Percentiles rank a stretch among this genome's conserved stretches.
phyloP scores from a whole-genome alignment of 495 filamentous ascomycete genomes.

The Ascodesmis nigricans region DNA sequence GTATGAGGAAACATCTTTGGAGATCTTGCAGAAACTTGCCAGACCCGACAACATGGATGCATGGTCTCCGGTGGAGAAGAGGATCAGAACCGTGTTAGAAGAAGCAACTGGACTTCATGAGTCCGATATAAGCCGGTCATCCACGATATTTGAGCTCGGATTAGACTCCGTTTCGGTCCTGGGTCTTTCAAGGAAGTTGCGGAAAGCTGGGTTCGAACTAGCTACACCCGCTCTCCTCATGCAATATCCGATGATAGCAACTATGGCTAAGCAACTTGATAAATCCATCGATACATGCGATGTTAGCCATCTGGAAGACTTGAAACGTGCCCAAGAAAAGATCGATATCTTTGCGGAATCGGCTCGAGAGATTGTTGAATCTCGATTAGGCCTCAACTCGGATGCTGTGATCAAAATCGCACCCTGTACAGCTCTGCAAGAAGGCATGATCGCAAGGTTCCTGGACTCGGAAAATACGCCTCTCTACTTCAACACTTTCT shows the following conservation, averaged over 20 bases:
- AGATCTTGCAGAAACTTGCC: conserved; percentile 34
- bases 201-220: conserved; percentile 26
- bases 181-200: conserved; percentile 30
- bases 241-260: conserved; percentile 28
- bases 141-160: conserved; percentile 61
- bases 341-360: conserved; percentile 36
- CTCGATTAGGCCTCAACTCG: conserved; percentile 25
- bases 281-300: conserved; percentile 22
- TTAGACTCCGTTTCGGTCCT: conserved; percentile 66
- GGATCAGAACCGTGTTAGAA: conserved; percentile 32
- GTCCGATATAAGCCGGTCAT: conserved; percentile 28
- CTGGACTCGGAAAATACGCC: conserved; percentile 28
- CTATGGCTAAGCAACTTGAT: conserved; percentile 11
- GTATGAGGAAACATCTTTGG: conserved; percentile 33
- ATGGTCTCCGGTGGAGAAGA: conserved; percentile 25
- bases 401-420: conserved; percentile 43
- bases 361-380: too few species aligned
- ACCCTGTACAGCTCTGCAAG: conserved; percentile 58
- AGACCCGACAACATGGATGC: conserved; percentile 18
- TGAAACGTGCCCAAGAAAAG: too few species aligned
- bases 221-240: conserved; percentile 43
- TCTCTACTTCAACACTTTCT: conserved; percentile 52
- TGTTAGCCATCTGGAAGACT: too few species aligned
- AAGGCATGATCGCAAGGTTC: conserved; percentile 57
- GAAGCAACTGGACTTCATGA: conserved; percentile 26